Base-by-base conservation (phyloP, 1,139 yeast genomes). In the Spathaspora sp. region DNA sequence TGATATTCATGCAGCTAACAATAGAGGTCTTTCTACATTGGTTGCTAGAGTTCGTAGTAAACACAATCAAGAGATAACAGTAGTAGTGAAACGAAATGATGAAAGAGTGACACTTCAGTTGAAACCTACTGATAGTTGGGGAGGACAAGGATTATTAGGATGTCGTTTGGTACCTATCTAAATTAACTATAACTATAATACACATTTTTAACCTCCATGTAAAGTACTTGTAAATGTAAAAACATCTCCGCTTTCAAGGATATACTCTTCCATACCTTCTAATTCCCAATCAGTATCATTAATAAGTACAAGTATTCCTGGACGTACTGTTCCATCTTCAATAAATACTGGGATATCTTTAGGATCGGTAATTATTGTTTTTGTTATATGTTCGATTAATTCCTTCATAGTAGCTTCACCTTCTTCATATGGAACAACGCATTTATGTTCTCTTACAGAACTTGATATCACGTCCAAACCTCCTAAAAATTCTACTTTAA, bases 261-360 rank as follows among this genome's bases (percentile, higher is more conserved):
- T 81, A 57, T 90, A 90, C 8, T 81, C 86, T 57, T 88, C 93
- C 66, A 84, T 90, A 10, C 91, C 98, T 61, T 90, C 96, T 26
- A 93, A 68, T 60, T 93, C 99, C 99, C 99, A 93, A 67, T 93
- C 99, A 0, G 96, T 84, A 60, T 93, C 99, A 59, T 93, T 93
- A 53, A 93, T 86, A 47, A 93, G 75, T 7, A 93, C 97, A 52
- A 93, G 72, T 40, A 93, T 89, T 2, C 99, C 99, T 0, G 98
- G 97, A 45, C 98, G 81, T 7, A 87, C 82, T 1, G 76, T 77
- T 6, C 75, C 96, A 56, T 89, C 93, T 56, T 89, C 96, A 11
- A 91, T 74, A 60, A 91, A 89, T 29, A 90, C 86, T 6, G 82
- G 85, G 20, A 78, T 70, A 59, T 86, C 91, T 50, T 80, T 82